Percentiles rank a stretch among this genome's conserved stretches.
Conservation (phyloP, 257 asterid species). For the Nicotiana benthamiana region DNA sequence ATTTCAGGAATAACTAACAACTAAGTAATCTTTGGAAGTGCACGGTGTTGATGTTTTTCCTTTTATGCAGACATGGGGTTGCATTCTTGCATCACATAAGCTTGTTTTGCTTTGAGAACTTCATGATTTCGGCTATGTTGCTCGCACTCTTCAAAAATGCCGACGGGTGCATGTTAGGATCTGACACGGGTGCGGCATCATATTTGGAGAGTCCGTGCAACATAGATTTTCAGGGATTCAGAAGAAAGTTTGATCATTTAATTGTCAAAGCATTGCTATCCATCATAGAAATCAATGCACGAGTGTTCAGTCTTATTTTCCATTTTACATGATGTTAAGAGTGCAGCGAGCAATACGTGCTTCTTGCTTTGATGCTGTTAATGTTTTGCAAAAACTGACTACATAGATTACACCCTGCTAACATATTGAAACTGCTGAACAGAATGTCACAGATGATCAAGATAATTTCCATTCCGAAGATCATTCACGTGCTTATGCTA, state of each 20-base stretch:
- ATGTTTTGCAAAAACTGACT: neutral
- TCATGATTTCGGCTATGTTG: too few relatives aligned
- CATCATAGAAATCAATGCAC: neutral
- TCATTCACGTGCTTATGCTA: constrained; percentile 18
- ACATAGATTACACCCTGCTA: neutral
- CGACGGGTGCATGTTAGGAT: too few relatives aligned
- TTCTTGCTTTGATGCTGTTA: neutral
- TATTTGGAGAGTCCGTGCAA: too few relatives aligned
- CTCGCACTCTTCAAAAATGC: too few relatives aligned
- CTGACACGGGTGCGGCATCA: too few relatives aligned
- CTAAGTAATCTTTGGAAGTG: neutral
- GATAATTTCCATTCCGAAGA: constrained; percentile 30
- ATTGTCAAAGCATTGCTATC: neutral
- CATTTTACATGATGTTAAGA: neutral
- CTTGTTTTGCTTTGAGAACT: too few relatives aligned
- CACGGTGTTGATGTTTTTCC: neutral
- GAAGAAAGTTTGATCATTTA: neutral
- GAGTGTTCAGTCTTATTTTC: neutral
- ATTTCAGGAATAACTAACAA: neutral
- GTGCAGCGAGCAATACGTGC: neutral
- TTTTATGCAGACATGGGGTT: too few relatives aligned
- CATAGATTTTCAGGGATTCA: too few relatives aligned
- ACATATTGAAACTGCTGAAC: neutral
- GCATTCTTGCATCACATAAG: too few relatives aligned
- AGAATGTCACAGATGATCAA: constrained; percentile 30